Conservation (phyloP, 2,329 filamentous ascomycete genomes). For the Dothideomycetidae sp. region DNA sequence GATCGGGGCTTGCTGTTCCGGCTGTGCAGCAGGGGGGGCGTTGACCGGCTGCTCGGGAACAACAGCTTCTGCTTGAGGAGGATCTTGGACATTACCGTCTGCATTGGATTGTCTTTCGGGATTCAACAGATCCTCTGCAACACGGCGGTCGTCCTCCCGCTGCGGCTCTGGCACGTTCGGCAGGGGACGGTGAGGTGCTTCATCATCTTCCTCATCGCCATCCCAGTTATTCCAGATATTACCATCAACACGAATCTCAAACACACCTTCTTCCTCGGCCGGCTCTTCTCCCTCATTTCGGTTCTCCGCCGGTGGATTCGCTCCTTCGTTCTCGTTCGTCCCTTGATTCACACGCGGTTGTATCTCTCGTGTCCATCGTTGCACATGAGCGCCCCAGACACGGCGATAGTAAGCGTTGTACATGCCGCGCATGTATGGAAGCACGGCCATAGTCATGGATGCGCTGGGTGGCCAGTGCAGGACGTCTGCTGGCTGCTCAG, state of each 20-base stretch:
- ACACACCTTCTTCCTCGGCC: slow-evolving; percentile 19
- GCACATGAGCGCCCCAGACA: slow-evolving; percentile 43
- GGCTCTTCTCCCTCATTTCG: slow-evolving; percentile 11
- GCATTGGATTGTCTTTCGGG: background rate
- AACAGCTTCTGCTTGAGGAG: background rate
- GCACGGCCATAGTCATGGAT: slow-evolving; percentile 48
- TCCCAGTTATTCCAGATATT: slow-evolving; percentile 30
- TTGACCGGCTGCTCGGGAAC: background rate
- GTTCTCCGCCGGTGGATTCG: slow-evolving; percentile 12
- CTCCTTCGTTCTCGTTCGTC: slow-evolving; percentile 19
- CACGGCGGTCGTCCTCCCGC: slow-evolving; percentile 5
- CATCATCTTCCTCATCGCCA: slow-evolving; percentile 26
- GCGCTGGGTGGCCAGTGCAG: slow-evolving; percentile 53
- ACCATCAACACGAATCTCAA: slow-evolving; percentile 24
- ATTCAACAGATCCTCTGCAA: slow-evolving; percentile 5
- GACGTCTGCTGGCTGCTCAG: slow-evolving; percentile 34
- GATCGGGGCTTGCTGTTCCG: slow-evolving; percentile 16
- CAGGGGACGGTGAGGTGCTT: slow-evolving; percentile 20
- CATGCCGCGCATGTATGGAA: slow-evolving; percentile 50
- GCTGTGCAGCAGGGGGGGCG: background rate
- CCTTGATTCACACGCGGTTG: slow-evolving; percentile 34
- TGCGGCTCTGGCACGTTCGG: slow-evolving; percentile 12
- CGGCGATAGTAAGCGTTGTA: slow-evolving; percentile 51
- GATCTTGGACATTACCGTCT: background rate
- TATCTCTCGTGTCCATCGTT: slow-evolving; percentile 48